A percentile compares a stretch with the other conserved stretches of the same genome.
Conservation (phyloP, 139 green algal species). For the Prasinococcaceae sp. region DNA sequence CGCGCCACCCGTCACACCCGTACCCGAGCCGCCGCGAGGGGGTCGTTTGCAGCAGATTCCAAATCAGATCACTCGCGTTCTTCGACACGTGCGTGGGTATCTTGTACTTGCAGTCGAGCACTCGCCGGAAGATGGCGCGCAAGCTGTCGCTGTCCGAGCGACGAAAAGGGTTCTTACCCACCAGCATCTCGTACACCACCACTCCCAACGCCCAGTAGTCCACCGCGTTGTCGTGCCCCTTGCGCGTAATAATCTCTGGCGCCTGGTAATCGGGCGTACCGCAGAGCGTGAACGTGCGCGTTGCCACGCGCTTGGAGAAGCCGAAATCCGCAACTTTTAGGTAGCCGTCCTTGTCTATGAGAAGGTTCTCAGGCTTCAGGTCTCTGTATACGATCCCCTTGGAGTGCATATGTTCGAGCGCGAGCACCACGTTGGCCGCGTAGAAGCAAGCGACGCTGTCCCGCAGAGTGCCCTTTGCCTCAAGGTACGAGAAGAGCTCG, state of each 20-base stretch:
- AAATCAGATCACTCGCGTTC: not conserved
- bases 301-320: constrained; percentile 16
- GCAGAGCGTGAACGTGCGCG: constrained; percentile 25
- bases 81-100: not conserved
- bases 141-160: not conserved
- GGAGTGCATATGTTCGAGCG: constrained; percentile 21
- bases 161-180: constrained; percentile 7
- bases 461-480: not conserved
- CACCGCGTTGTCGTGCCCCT: constrained; percentile 4
- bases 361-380: constrained; percentile 28
- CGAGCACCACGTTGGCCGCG: no score
- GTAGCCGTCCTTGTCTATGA: constrained; percentile 13
- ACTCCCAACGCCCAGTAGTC: constrained; percentile 18
- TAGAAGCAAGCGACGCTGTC: not conserved
- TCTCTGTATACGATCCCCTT: no score
- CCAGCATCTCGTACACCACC: constrained; percentile 17
- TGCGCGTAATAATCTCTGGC: constrained; percentile 2
- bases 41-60: not conserved
- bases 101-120: not conserved
- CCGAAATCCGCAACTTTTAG: constrained; percentile 18
- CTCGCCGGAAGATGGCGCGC: not conserved
- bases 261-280: constrained; percentile 16
- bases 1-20: not conserved
- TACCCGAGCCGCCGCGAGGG: not conserved
- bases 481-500: not conserved